A percentile compares a stretch with the other conserved stretches of the same genome.
Evolutionary conservation across 331 rosid species (phyloP).

Genomic region (Spiraea crenata): DNA sequence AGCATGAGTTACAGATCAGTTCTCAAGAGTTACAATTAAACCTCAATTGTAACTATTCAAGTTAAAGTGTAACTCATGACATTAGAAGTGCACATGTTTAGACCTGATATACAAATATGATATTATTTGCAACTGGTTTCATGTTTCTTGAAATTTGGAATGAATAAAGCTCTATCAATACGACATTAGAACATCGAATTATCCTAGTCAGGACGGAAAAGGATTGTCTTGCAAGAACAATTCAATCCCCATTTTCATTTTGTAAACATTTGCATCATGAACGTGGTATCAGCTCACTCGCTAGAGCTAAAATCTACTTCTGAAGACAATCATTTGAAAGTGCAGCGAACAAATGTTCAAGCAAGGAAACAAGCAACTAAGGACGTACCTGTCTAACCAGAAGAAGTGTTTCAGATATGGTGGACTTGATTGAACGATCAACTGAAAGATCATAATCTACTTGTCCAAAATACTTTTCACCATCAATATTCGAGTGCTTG

Average conservation of each 20-base stretch:
- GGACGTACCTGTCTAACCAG: constrained; percentile 45
- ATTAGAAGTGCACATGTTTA: too few species aligned
- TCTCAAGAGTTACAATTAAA: too few species aligned
- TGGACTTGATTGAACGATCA: constrained; percentile 18
- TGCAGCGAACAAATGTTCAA: not conserved
- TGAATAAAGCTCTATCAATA: too few species aligned
- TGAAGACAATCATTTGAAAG: not conserved
- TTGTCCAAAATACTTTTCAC: constrained; percentile 1
- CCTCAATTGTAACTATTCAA: too few species aligned
- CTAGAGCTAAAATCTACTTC: not conserved
- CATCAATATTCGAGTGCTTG: constrained; percentile 23
- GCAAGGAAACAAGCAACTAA: not conserved
- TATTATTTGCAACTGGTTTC: not conserved
- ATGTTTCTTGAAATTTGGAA: too few species aligned
- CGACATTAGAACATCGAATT: constrained; percentile 2
- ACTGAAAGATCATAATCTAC: constrained; percentile 8
- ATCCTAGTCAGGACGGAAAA: not conserved
- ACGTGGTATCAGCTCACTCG: too few species aligned
- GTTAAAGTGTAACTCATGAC: too few species aligned
- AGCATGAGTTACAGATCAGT: too few species aligned
- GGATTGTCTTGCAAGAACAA: not conserved
- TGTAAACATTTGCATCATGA: not conserved
- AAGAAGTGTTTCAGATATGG: constrained; percentile 25
- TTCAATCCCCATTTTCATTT: too few species aligned
- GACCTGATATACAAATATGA: too few species aligned